Evolutionary conservation across 331 rosid genomes (phyloP).

Genomic region (Pyrus hybrid): DNA sequence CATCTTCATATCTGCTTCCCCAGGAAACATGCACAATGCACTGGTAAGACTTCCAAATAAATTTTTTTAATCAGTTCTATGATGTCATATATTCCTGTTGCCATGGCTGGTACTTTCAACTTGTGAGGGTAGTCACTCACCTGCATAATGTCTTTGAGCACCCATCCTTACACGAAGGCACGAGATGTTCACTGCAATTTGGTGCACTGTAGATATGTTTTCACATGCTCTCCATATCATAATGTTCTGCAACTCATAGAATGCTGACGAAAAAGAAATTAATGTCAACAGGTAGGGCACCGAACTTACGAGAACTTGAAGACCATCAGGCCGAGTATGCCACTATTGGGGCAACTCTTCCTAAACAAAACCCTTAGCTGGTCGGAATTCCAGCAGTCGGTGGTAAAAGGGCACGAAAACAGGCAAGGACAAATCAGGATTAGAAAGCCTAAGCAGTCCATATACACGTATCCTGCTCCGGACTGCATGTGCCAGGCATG

Average conservation of each 20-base stretch:
- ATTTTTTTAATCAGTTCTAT: neutral
- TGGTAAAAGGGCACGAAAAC: conserved; percentile 55
- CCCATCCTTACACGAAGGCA: too few relatives aligned
- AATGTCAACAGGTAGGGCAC: conserved; percentile 68
- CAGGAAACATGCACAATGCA: conserved; percentile 95
- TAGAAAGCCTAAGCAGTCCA: conserved; percentile 74
- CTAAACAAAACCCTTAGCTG: conserved; percentile 59
- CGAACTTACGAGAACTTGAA: conserved; percentile 63
- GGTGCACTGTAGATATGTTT: too few relatives aligned
- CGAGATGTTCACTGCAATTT: too few relatives aligned
- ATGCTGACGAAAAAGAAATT: neutral
- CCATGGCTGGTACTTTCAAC: neutral
- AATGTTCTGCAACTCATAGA: too few relatives aligned
- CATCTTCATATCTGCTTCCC: conserved; percentile 83
- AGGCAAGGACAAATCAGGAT: conserved; percentile 75
- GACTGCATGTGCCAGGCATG: conserved; percentile 79
- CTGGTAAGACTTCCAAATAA: conserved; percentile 42
- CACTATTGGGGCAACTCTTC: conserved; percentile 72
- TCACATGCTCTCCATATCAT: too few relatives aligned
- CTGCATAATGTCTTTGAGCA: too few relatives aligned
- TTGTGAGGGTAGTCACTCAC: neutral
- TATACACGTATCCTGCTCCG: conserved; percentile 77
- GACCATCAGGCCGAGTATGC: conserved; percentile 84
- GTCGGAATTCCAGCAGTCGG: conserved; percentile 58
- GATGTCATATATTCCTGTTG: neutral